Base-by-base conservation (phyloP, 495 filamentous ascomycete genomes). In the Podospora pseudopauciseta region DNA sequence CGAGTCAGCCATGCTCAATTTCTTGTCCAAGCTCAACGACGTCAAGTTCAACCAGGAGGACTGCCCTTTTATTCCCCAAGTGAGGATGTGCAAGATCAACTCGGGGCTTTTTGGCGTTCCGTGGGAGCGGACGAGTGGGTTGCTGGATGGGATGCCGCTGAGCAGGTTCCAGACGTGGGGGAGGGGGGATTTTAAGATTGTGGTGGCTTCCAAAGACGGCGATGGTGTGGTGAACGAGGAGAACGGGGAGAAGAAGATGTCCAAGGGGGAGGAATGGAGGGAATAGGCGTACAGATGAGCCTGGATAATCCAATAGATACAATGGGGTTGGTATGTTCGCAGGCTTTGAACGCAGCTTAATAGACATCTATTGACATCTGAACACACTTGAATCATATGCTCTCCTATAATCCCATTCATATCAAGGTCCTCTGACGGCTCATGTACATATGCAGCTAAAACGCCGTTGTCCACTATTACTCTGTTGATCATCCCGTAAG, bases 51-150 rank as follows among this genome's bases (percentile, higher is more conserved):
- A 60, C 15, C 26, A 39, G 13, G 59, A 56, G 13, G 18, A 54
- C 30, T 9, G 16, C 5, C 56, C 39, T 3, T 49, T 2, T 13
- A 49, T 74, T 1, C 57, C 44, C 13, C 71, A 73, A 66, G 44
- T 78, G 11, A 68, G 76, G 32, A 77, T 78, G 74, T 73, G 73
- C 30, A 65, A 23, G 60, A 73, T 77, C 30, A 74, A 73, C 61
- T 64, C 72, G 64, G 72, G 73, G 20, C 19, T 72, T 32, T 77
- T 73, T 69, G 69, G 27, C 4, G 72, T 78, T 15, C 70, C 72
- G 63, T 77, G 76, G 76, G 57, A 44, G 56, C n/a, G 54, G 53
- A 77, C 56, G 9, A 72, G 69, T 66, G 16, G 0, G 57, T 60
- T 62, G 26, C 26, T 76, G 20, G 64, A 70, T 63, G 54, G n/a